Base-by-base conservation (phyloP, 176 grass and related monocot genomes). In the Raddia distichophylla region DNA sequence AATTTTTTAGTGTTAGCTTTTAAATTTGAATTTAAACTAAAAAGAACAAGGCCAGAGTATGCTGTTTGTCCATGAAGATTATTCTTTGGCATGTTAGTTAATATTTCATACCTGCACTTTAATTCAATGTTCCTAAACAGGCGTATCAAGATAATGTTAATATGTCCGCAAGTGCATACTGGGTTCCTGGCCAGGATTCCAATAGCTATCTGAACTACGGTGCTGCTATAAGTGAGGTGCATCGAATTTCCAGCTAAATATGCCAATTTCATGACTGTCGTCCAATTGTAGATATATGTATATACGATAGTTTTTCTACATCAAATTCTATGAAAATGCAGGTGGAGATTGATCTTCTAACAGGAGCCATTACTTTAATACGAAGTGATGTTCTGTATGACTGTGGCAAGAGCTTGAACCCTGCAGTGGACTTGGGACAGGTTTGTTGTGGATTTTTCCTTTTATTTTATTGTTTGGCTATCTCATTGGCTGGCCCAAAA, bases 341-440 rank as follows among this genome's bases (percentile, higher is more conserved):
- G 89, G 86, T 94, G 5, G 92, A 94, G 71, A 78, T 94, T 80
- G 89, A 94, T 79, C 19, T 94, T 59, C 75, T 94, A 75, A 91
- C 86, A 6, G 86, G 89, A 56, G 83, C 89, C 64, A 91, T 88
- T 64, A 91, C 86, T 65, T 61, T 94, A 70, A 14, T 89, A 37
- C 58, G 86, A 37, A 78, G 64, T 12, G 89, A 94, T 53, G 66
- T 94, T 68, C n/a, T 78, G 20, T 94, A 94, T 80, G 92, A 94
- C 73, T 94, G 89, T 80, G 92, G 92, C 14, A 83, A 82, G 82
- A 94, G 91, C 37, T 77, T 94, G 78, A 94, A 94, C 57, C 92
- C 89, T 89, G 92, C 89, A 20, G 83, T 91, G 16, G 92, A 94
- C 80, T 82, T 94, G 43, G 92, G 92, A 45, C 92, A 94, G 92